Evolutionary conservation across 768 basidiomycete genomes (phyloP).

Genomic region (Podaxis carcinomalis): DNA sequence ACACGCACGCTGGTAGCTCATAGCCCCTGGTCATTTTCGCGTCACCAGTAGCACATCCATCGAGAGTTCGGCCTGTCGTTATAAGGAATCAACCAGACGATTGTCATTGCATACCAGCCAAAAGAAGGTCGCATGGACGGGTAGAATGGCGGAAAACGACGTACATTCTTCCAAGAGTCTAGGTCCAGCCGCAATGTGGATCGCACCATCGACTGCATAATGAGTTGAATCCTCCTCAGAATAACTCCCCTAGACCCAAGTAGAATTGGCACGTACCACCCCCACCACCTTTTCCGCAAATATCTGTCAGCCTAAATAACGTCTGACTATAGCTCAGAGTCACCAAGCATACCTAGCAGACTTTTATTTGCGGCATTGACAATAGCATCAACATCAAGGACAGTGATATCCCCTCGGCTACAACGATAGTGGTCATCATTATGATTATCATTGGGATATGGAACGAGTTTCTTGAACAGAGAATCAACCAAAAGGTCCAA

Average conservation of each 20-base stretch:
- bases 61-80: constrained; percentile 52
- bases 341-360: constrained; percentile 50
- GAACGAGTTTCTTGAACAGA: neutral
- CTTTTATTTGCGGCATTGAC: constrained; percentile 81
- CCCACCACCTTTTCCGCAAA: constrained; percentile 55
- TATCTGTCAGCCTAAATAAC: neutral
- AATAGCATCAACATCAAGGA: constrained; percentile 63
- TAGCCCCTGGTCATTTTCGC: constrained; percentile 81
- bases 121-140: neutral
- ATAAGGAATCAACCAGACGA: neutral
- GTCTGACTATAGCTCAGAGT: constrained; percentile 12
- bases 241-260: neutral
- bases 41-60: constrained; percentile 67
- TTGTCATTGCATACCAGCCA: neutral
- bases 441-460: neutral
- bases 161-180: constrained; percentile 66
- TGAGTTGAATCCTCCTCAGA: neutral
- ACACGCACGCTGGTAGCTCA: constrained; percentile 66
- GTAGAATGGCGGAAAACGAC: constrained; percentile 16
- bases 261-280: constrained; percentile 47
- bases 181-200: constrained; percentile 71
- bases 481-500: neutral
- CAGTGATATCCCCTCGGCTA: constrained; percentile 80
- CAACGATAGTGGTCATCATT: neutral
- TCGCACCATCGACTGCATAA: constrained; percentile 71